These are phyloP conservation scores for Tylopilus microsporus DNA, from an alignment of 1,284 basidiomycete genomes.

Conservation along the genomic window DNA sequence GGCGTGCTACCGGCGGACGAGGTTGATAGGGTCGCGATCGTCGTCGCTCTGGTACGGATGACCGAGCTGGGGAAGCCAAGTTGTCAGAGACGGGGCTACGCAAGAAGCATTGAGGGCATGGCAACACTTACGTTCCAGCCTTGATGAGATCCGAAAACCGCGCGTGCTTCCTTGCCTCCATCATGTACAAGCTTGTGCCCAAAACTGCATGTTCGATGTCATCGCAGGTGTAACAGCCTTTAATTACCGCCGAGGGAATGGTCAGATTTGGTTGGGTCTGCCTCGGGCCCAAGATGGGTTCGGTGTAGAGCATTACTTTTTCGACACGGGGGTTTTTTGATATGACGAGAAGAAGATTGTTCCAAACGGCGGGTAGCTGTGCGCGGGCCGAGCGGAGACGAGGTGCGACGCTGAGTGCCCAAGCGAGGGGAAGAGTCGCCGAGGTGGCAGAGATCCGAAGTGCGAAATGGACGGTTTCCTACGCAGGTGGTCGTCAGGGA, in stretches of 20 bases:
- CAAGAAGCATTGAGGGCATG: conserved; percentile 7
- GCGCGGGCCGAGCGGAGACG: conserved; percentile 42
- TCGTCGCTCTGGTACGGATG: conserved; percentile 32
- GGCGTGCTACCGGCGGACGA: conserved; percentile 20
- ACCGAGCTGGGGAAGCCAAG: conserved; percentile 16
- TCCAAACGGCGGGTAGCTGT: conserved; percentile 47
- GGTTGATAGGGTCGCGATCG: conserved; percentile 19
- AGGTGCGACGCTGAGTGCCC: conserved; percentile 35
- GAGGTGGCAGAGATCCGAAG: conserved; percentile 18
- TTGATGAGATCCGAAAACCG: conserved; percentile 42
- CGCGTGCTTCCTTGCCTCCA: conserved; percentile 40
- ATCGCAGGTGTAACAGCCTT: conserved; percentile 12
- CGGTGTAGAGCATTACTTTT: conserved; percentile 38
- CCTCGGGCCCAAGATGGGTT: conserved; percentile 13
- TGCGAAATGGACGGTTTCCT: conserved; percentile 27
- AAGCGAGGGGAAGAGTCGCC: conserved; percentile 17
- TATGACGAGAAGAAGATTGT: conserved; percentile 41
- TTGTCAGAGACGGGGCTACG: conserved; percentile 4
- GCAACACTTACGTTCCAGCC: conserved; percentile 39
- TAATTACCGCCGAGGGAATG: conserved; percentile 16
- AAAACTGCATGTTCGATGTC: conserved; percentile 29
- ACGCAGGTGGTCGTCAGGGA: conserved; percentile 1
- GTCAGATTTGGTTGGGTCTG: background rate
- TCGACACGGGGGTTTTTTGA: conserved; percentile 40
- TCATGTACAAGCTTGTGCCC: conserved; percentile 44